Conservation (phyloP, 176 grass and related monocot species). For the Puccinellia tenuiflora region DNA sequence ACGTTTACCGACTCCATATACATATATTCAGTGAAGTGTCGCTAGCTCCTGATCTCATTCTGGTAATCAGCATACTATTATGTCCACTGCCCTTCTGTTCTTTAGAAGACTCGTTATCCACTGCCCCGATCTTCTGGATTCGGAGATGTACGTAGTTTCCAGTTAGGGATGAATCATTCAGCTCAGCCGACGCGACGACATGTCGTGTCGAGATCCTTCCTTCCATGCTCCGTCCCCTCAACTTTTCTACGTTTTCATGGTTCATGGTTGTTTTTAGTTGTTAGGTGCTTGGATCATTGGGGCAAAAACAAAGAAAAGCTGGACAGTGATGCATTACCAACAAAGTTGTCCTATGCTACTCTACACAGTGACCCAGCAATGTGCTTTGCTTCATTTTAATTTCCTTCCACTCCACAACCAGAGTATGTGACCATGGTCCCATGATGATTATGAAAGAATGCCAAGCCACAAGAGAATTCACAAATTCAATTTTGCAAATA, state of each 20-base stretch:
- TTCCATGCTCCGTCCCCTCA: background rate
- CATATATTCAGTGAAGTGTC: background rate
- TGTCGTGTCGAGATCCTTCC: background rate
- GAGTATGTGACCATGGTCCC: background rate
- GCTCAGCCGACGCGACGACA: background rate
- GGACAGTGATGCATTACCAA: slow-evolving; percentile 39
- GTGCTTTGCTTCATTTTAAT: background rate
- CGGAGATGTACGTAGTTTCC: background rate
- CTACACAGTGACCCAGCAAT: background rate
- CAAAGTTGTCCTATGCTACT: background rate
- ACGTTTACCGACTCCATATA: background rate
- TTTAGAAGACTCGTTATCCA: background rate
- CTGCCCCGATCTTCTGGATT: background rate
- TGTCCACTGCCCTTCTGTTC: background rate
- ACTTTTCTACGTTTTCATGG: background rate
- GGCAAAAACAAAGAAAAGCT: background rate
- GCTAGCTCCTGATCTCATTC: background rate
- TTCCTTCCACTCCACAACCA: background rate
- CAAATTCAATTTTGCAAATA: background rate
- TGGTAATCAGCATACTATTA: background rate
- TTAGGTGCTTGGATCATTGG: background rate
- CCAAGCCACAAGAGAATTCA: background rate
- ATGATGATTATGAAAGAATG: background rate
- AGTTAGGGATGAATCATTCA: background rate
- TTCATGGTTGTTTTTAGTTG: slow-evolving; percentile 13